Evolutionary conservation across 805 yeast species (phyloP).

Genomic region (Ogataea kodamae): DNA sequence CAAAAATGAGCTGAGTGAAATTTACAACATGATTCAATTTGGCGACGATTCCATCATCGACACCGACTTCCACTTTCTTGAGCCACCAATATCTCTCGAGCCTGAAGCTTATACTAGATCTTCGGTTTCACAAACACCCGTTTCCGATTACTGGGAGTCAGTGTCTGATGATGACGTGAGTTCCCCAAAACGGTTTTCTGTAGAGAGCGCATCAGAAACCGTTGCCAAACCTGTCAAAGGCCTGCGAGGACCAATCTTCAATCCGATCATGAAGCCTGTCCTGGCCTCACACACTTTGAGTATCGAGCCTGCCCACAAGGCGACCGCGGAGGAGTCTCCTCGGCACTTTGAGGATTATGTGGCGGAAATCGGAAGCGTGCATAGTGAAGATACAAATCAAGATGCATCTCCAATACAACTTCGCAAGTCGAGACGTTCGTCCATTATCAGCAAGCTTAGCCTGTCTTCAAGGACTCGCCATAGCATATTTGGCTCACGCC

Average conservation of each 20-base stretch:
- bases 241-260: conserved; percentile 54
- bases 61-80: conserved; percentile 22
- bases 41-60: conserved; percentile 25
- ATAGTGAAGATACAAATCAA: conserved; percentile 5
- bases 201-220: conserved; percentile 6
- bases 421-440: conserved; percentile 15
- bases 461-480: conserved; percentile 9
- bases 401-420: neutral
- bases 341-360: conserved; percentile 23
- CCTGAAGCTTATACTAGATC: too few relatives aligned
- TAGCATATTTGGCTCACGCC: conserved; percentile 18
- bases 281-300: conserved; percentile 19
- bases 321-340: conserved; percentile 24
- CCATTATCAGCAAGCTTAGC: conserved; percentile 18
- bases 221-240: conserved; percentile 39
- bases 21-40: conserved; percentile 31
- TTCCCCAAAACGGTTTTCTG: neutral
- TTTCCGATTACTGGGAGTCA: conserved; percentile 3
- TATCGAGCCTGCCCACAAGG: too few relatives aligned
- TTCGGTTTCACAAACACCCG: conserved; percentile 1
- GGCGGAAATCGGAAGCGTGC: conserved; percentile 12
- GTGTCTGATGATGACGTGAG: neutral
- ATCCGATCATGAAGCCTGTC: conserved; percentile 24
- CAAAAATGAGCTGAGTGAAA: conserved; percentile 24
- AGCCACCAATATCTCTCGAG: conserved; percentile 5